Conservation (phyloP, 2,329 filamentous ascomycete genomes). For the Xylaria sp. region DNA sequence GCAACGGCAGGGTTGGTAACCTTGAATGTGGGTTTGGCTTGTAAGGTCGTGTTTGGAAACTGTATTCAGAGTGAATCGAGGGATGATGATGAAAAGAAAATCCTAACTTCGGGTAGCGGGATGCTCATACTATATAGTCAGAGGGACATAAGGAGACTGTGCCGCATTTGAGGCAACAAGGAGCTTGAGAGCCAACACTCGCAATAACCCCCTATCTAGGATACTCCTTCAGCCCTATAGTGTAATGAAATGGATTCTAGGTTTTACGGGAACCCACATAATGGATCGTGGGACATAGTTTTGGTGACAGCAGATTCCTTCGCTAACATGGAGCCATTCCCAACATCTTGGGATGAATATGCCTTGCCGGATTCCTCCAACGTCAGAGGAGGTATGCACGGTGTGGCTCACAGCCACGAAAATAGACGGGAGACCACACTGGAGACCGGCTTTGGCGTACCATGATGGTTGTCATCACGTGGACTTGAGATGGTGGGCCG, state of each 20-base stretch:
- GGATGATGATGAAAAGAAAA: slow-evolving; percentile 14
- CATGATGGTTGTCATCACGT: not conserved
- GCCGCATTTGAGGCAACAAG: slow-evolving; percentile 11
- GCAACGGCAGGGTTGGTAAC: not conserved
- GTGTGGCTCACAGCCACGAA: slow-evolving; percentile 28
- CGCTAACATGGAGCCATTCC: not conserved
- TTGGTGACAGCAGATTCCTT: slow-evolving; percentile 18
- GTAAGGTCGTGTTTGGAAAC: not conserved
- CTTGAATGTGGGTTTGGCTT: not conserved
- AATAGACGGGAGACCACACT: slow-evolving; percentile 3
- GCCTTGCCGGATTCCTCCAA: slow-evolving; percentile 28
- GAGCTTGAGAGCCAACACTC: not conserved
- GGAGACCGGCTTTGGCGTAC: not conserved
- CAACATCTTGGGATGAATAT: slow-evolving; percentile 9
- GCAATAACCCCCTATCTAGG: slow-evolving; percentile 4
- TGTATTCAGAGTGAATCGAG: not conserved
- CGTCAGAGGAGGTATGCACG: slow-evolving; percentile 13
- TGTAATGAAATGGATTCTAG: not conserved
- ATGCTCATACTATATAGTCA: slow-evolving; percentile 23
- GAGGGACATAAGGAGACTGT: slow-evolving; percentile 1
- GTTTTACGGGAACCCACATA: slow-evolving; percentile 19
- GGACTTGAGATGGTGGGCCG: slow-evolving; percentile 4
- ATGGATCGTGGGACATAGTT: not conserved
- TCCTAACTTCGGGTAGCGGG: not conserved
- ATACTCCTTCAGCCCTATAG: slow-evolving; percentile 27